Evolutionary conservation across 2,329 filamentous ascomycete species (phyloP), one percentile per base, ranked within the genome.

Genomic region (Colletotrichum sp.): DNA sequence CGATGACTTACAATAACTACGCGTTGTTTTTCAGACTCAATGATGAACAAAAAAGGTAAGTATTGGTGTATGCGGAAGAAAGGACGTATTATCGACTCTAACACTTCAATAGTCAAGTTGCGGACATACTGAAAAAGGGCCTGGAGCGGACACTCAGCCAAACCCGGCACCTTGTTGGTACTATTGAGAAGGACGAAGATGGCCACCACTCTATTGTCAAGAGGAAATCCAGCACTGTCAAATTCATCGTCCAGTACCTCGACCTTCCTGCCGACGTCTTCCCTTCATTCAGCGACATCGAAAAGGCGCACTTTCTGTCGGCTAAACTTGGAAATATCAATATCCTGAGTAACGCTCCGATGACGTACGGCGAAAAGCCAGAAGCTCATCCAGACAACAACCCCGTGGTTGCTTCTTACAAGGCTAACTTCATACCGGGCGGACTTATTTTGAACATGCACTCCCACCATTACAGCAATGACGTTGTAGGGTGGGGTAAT

Each of bases 361-460:
- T 87, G 84, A 83, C 81, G 4, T 84, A 85, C 61, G 84, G 84
- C 18, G 83, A 85, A 77, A 84, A 83, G 76, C 83, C 85, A 1
- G 85, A 86, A 69, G 82, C 83, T 7, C 79, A 84, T 14, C 83
- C 83, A 0, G 80, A 83, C 28, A 78, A 69, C 12, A 83, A 77
- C 13, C 85, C 86, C 2, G 76, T 80, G 0, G 77, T 82, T 0
- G 79, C 86, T 1, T 85, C 83, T 0, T 88, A 84, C 78, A 83
- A 86, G 71, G 82, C 83, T 2, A 88, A 84, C 74, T 84, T 88
- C 61, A 80, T 87, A n/a, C 81, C 78, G 0, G 85, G 85, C 1
- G 86, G 85, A 0, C 73, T 87, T 2, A 81, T 88, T 6, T 82
- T 88, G 58, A 83, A 82, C 66, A 85, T 85, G 69, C 85, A 87